These are phyloP conservation scores for Alternaria viburni DNA, from an alignment of 2,329 filamentous ascomycete species.

Conservation along the genomic window DNA sequence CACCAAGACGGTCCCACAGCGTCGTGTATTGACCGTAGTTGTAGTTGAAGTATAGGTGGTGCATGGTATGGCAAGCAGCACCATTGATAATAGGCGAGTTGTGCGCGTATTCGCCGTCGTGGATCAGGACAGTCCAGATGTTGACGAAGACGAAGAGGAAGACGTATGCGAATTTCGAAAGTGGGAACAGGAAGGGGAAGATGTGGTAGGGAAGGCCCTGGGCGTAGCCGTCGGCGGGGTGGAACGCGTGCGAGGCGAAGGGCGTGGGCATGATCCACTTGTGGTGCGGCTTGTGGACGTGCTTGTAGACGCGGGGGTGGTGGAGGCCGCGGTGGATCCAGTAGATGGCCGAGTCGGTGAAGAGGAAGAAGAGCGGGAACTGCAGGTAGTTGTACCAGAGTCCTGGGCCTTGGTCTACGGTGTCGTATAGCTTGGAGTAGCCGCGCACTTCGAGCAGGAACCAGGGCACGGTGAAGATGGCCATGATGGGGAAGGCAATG, in stretches of 20 bases:
- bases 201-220: constrained; percentile 92
- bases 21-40: constrained; percentile 97
- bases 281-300: constrained; percentile 95
- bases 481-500: constrained; percentile 79
- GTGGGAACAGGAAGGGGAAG: constrained; percentile 89
- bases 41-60: constrained; percentile 74
- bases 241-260: constrained; percentile 91
- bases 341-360: constrained; percentile 91
- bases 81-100: constrained; percentile 93
- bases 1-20: constrained; percentile 85
- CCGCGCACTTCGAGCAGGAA: constrained; percentile 85
- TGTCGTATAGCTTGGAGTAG: constrained; percentile 86
- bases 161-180: constrained; percentile 90
- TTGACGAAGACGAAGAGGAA: constrained; percentile 90
- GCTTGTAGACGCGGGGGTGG: constrained; percentile 81
- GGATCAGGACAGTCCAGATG: constrained; percentile 95
- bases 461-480: constrained; percentile 78
- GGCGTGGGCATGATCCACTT: constrained; percentile 99
- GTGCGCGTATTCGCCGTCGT: constrained; percentile 93
- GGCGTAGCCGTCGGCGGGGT: constrained; percentile 87
- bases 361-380: constrained; percentile 85
- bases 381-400: constrained; percentile 79
- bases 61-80: constrained; percentile 89
- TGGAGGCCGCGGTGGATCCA: constrained; percentile 88
- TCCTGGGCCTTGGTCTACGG: constrained; percentile 75